phyloP scores from a whole-genome alignment of 148 eudicot genomes.

The Salicornia ramosissima region DNA sequence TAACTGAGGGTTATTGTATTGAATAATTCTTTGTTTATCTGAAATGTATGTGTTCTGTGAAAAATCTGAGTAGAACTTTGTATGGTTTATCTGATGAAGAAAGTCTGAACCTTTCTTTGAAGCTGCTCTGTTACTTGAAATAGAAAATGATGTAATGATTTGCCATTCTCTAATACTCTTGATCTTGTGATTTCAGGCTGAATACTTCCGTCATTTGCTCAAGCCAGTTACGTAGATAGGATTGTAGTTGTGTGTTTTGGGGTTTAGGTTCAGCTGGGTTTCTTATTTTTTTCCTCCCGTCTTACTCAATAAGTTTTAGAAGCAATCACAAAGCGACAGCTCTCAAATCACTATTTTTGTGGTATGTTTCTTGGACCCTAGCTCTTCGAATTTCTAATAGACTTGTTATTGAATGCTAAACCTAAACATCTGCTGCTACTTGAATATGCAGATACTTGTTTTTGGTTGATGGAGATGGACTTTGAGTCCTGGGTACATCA shows the following conservation, averaged over 20 bases:
- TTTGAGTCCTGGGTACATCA: slow-evolving; percentile 41
- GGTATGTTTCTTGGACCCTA: slow-evolving; percentile 30
- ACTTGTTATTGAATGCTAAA: not conserved
- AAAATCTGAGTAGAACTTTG: no score
- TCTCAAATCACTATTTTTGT: slow-evolving; percentile 22
- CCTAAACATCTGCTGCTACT: slow-evolving; percentile 5
- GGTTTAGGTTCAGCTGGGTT: slow-evolving; percentile 53
- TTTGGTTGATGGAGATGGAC: slow-evolving; percentile 67
- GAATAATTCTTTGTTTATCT: not conserved
- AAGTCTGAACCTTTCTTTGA: not conserved
- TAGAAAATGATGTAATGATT: slow-evolving; percentile 3
- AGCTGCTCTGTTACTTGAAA: not conserved
- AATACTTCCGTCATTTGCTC: slow-evolving; percentile 87
- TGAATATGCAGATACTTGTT: slow-evolving; percentile 30
- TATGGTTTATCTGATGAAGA: not conserved
- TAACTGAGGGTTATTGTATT: not conserved
- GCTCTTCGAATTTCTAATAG: not conserved
- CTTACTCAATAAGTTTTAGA: slow-evolving; percentile 36
- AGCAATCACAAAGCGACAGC: slow-evolving; percentile 34
- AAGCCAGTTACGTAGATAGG: slow-evolving; percentile 91
- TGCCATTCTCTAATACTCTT: slow-evolving; percentile 21
- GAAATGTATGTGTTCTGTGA: not conserved
- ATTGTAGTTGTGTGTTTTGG: slow-evolving; percentile 27
- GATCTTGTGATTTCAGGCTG: slow-evolving; percentile 64
- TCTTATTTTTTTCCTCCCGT: slow-evolving; percentile 32